Conservation (phyloP, 179 eudicot species). For the Carnegiea gigantea region DNA sequence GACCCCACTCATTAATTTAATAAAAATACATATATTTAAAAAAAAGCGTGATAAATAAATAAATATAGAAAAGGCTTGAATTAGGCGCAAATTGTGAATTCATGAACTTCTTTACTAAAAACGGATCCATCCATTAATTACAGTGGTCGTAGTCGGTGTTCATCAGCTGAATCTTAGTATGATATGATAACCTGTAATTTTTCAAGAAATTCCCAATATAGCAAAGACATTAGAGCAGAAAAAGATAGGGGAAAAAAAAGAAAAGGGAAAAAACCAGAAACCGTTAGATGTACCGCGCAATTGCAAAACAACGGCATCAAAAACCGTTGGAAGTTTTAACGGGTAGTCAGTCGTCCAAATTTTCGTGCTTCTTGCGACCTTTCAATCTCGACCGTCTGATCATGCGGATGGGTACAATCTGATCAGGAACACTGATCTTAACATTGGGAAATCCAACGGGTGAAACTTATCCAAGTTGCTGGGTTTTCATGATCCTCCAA, state of each 20-base stretch:
- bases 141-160: slow-evolving; percentile 19
- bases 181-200: slow-evolving; percentile 19
- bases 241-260: not conserved
- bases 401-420: not conserved
- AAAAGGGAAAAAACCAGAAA: not conserved
- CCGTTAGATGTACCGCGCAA: slow-evolving; percentile 39
- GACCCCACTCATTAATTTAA: not conserved
- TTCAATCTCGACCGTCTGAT: slow-evolving; percentile 14
- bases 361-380: slow-evolving; percentile 8
- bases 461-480: not conserved
- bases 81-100: not conserved
- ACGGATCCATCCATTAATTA: slow-evolving; percentile 26
- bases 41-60: not conserved
- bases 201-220: slow-evolving; percentile 8
- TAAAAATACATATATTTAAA: too few relatives aligned
- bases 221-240: slow-evolving; percentile 1
- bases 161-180: slow-evolving; percentile 27
- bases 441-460: not conserved
- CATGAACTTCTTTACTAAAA: not conserved
- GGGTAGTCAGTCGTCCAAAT: not conserved
- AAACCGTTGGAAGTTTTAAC: slow-evolving; percentile 17
- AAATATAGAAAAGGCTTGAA: not conserved
- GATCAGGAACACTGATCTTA: not conserved
- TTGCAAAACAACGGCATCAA: slow-evolving; percentile 23
- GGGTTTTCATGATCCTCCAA: not conserved